Evolutionary conservation across 257 asterid species (phyloP).

Genomic region (Thymus mandschuricus): DNA sequence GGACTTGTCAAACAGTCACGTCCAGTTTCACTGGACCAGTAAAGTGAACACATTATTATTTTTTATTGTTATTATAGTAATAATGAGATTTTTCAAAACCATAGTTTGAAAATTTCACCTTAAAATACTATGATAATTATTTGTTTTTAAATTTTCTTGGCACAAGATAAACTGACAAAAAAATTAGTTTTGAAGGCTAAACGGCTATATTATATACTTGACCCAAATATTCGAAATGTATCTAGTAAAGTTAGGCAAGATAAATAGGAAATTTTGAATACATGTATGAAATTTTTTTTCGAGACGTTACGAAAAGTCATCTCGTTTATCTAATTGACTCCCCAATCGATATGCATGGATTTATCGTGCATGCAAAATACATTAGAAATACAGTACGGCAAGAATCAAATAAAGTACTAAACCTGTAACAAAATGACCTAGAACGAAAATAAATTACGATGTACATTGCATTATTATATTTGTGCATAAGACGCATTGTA

Average conservation of each 20-base stretch:
- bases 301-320: background rate
- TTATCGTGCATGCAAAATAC: no score
- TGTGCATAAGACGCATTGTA: no score
- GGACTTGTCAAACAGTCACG: constrained; percentile 23
- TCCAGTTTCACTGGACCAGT: constrained; percentile 14
- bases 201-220: background rate
- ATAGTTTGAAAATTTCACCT: no score
- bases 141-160: background rate
- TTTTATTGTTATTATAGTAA: no score
- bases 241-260: background rate
- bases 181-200: background rate
- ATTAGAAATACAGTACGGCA: no score
- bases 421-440: no score
- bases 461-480: no score
- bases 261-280: background rate
- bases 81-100: no score
- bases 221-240: background rate
- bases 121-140: background rate
- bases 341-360: background rate
- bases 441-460: no score
- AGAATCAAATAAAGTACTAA: no score
- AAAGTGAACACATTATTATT: no score
- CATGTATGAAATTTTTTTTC: no score
- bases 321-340: background rate
- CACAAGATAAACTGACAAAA: background rate